These are phyloP conservation scores for Debaryomyces tyrocola DNA, from an alignment of 805 yeast genomes.

Conservation along the genomic window DNA sequence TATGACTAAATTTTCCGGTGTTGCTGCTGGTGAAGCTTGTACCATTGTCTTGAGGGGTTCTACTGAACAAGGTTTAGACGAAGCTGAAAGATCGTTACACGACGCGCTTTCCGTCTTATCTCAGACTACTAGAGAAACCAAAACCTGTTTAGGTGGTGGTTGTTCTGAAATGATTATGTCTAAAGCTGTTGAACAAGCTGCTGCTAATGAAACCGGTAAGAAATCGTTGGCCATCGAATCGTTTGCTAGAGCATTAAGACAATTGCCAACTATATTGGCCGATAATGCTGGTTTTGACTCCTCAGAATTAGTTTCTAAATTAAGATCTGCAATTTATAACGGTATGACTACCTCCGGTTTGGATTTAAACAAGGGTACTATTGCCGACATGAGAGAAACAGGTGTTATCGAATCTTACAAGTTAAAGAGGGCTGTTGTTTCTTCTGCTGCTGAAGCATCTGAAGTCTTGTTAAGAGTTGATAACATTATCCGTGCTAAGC, in stretches of 20 bases:
- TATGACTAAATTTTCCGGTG: slow-evolving; percentile 92
- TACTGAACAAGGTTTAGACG: slow-evolving; percentile 47
- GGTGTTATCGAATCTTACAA: slow-evolving; percentile 94
- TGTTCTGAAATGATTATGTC: slow-evolving; percentile 91
- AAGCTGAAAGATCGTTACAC: slow-evolving; percentile 62
- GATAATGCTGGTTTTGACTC: slow-evolving; percentile 98
- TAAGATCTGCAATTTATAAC: slow-evolving; percentile 86
- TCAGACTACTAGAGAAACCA: slow-evolving; percentile 89
- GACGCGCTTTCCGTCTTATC: slow-evolving; percentile 95
- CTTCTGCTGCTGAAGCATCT: slow-evolving; percentile 97
- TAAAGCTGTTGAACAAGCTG: slow-evolving; percentile 89
- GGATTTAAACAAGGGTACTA: slow-evolving; percentile 77
- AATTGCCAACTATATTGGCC: slow-evolving; percentile 91
- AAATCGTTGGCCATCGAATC: slow-evolving; percentile 92
- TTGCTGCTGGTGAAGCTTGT: slow-evolving; percentile 93
- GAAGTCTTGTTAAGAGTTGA: slow-evolving; percentile 95
- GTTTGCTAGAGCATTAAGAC: slow-evolving; percentile 90
- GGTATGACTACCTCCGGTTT: slow-evolving; percentile 92
- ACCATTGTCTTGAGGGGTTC: slow-evolving; percentile 82
- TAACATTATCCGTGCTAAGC: slow-evolving; percentile 94
- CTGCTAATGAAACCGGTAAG: slow-evolving; percentile 91
- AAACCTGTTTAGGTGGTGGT: slow-evolving; percentile 93
- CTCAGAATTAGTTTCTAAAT: slow-evolving; percentile 84
- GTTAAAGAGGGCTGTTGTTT: slow-evolving; percentile 89
- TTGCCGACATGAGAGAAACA: slow-evolving; percentile 91